Conservation (phyloP, 768 basidiomycete genomes). For the Suillus spraguei region DNA sequence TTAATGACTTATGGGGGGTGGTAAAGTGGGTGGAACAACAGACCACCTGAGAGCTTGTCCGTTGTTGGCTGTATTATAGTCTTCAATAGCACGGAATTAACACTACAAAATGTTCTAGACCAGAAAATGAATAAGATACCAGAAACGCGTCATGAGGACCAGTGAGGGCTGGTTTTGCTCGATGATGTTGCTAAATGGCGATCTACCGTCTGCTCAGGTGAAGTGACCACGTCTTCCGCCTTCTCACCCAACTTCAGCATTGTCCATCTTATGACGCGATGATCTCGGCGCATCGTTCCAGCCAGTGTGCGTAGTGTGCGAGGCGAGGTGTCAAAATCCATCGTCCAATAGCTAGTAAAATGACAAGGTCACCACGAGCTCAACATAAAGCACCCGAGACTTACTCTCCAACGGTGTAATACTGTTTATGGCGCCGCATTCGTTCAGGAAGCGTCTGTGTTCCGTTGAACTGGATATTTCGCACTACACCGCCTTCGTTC, state of each 20-base stretch:
- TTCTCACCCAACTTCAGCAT: slow-evolving; percentile 77
- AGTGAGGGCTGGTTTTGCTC: not conserved
- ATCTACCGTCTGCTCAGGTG: slow-evolving; percentile 48
- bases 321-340: slow-evolving; percentile 89
- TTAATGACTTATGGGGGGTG: slow-evolving; percentile 40
- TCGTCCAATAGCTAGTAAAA: slow-evolving; percentile 76
- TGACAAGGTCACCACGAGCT: slow-evolving; percentile 12
- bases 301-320: slow-evolving; percentile 65
- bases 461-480: slow-evolving; percentile 77
- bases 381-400: slow-evolving; percentile 35
- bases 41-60: slow-evolving; percentile 1
- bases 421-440: slow-evolving; percentile 65
- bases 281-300: slow-evolving; percentile 71
- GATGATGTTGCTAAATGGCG: slow-evolving; percentile 10
- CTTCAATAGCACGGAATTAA: not conserved
- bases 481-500: slow-evolving; percentile 78
- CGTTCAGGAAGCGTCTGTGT: slow-evolving; percentile 71
- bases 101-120: not conserved
- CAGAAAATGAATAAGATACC: not conserved
- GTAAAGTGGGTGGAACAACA: slow-evolving; percentile 37
- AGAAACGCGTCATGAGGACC: not conserved
- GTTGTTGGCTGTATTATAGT: not conserved
- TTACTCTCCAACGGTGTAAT: slow-evolving; percentile 72
- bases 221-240: slow-evolving; percentile 64
- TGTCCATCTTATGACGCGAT: slow-evolving; percentile 82